A percentile compares a stretch with the other conserved stretches of the same genome.
Conservation (phyloP, 768 basidiomycete species). For the Infundibulicybe gibba region DNA sequence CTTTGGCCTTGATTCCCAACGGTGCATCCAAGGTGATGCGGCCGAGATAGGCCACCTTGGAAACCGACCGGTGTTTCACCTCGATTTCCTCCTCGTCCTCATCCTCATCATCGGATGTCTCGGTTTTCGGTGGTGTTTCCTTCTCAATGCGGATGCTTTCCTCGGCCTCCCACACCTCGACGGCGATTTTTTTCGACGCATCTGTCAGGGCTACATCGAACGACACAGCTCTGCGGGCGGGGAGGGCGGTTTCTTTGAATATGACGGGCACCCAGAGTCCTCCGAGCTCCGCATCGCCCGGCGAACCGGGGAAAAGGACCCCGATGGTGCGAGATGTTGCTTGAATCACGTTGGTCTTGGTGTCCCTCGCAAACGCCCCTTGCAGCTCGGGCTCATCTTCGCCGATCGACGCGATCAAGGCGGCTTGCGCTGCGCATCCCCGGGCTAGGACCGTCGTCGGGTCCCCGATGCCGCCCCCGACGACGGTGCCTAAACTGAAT, state of each 20-base stretch:
- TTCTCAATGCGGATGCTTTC: constrained; percentile 66
- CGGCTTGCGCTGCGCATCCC: constrained; percentile 76
- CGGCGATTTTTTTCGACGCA: constrained; percentile 44
- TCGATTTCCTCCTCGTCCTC: constrained; percentile 60
- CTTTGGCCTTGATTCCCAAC: constrained; percentile 35
- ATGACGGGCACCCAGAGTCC: constrained; percentile 68
- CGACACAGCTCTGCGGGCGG: constrained; percentile 55
- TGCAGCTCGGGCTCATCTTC: constrained; percentile 46
- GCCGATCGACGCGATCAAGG: constrained; percentile 48
- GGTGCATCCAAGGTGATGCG: constrained; percentile 35
- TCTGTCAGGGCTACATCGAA: constrained; percentile 52
- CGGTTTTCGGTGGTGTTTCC: constrained; percentile 40
- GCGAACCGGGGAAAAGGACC: constrained; percentile 56
- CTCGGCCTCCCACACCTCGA: constrained; percentile 77
- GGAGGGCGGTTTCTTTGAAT: constrained; percentile 67
- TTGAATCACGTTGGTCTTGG: constrained; percentile 36
- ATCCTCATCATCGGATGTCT: constrained; percentile 41
- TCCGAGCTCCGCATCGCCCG: constrained; percentile 42
- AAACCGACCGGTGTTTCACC: constrained; percentile 57
- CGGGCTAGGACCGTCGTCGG: constrained; percentile 75
- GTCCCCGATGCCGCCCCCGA: constrained; percentile 71
- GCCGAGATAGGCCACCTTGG: constrained; percentile 51
- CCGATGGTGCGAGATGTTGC: constrained; percentile 66
- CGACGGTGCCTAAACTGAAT: constrained; percentile 61
- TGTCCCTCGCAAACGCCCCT: constrained; percentile 37